Percentiles rank a stretch among this genome's conserved stretches.
Conservation (phyloP, 2,329 filamentous ascomycete genomes). For the Fusarium stilboides region DNA sequence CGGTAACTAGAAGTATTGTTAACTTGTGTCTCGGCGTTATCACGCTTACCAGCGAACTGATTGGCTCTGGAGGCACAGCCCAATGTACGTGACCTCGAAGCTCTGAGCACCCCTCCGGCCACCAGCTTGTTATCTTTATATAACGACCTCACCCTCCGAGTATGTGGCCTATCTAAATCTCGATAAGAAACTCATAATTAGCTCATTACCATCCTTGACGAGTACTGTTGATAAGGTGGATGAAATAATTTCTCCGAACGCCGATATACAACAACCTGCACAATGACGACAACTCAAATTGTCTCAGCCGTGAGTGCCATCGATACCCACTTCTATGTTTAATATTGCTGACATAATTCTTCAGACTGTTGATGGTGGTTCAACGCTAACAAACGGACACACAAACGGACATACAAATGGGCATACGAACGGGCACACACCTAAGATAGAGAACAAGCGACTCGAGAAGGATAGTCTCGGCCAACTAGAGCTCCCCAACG, state of each 20-base stretch:
- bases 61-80: too few species aligned
- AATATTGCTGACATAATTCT: not conserved
- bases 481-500: constrained; percentile 1
- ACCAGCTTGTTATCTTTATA: too few species aligned
- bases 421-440: not conserved
- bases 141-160: too few species aligned
- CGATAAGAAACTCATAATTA: too few species aligned
- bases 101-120: too few species aligned
- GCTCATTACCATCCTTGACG: too few species aligned
- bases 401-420: too few species aligned
- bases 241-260: not conserved
- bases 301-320: constrained; percentile 1
- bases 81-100: too few species aligned
- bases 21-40: too few species aligned
- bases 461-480: constrained; percentile 15
- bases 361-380: not conserved
- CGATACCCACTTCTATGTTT: not conserved
- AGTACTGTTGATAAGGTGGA: not conserved
- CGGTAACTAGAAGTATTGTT: too few species aligned
- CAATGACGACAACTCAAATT: constrained; percentile 10
- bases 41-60: too few species aligned
- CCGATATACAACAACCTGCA: not conserved
- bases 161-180: too few species aligned
- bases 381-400: not conserved
- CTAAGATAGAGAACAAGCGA: not conserved